Conservation (phyloP, 2,329 filamentous ascomycete genomes). For the Saccharata proteae region DNA sequence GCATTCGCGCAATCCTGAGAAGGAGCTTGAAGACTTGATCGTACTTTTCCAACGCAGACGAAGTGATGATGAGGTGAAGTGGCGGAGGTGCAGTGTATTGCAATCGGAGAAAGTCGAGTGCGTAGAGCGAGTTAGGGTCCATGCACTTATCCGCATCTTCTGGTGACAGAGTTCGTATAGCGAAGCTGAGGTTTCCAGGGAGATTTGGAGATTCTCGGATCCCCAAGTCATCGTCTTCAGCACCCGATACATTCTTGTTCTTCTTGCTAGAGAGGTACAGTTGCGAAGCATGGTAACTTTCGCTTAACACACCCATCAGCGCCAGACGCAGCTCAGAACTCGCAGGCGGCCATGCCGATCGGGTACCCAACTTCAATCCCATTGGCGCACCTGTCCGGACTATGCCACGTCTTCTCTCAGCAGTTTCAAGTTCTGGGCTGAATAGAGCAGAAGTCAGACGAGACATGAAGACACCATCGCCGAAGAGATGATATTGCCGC, state of each 20-base stretch:
- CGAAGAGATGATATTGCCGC: constrained; percentile 68
- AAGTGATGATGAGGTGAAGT: constrained; percentile 62
- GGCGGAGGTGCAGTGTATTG: constrained; percentile 69
- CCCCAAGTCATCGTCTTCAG: neutral
- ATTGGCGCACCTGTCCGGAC: constrained; percentile 50
- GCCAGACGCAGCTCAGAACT: constrained; percentile 86
- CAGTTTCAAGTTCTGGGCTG: constrained; percentile 66
- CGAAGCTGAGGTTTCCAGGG: constrained; percentile 47
- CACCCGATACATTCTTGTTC: neutral
- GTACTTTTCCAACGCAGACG: constrained; percentile 60
- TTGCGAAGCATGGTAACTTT: constrained; percentile 48
- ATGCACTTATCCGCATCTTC: constrained; percentile 75
- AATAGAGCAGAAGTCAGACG: constrained; percentile 75
- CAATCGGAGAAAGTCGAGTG: constrained; percentile 83
- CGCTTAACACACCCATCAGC: constrained; percentile 71
- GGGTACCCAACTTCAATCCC: constrained; percentile 69
- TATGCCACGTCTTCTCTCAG: constrained; percentile 59
- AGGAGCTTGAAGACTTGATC: constrained; percentile 75
- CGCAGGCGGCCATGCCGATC: constrained; percentile 82
- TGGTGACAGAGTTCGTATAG: constrained; percentile 65
- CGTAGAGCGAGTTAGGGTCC: constrained; percentile 70
- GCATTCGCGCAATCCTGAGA: constrained; percentile 64
- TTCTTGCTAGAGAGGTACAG: constrained; percentile 16
- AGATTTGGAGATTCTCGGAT: constrained; percentile 15
- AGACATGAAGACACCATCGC: constrained; percentile 72